These are phyloP conservation scores for Yarrowia divulgata DNA, from an alignment of 805 yeast species.

Conservation along the genomic window DNA sequence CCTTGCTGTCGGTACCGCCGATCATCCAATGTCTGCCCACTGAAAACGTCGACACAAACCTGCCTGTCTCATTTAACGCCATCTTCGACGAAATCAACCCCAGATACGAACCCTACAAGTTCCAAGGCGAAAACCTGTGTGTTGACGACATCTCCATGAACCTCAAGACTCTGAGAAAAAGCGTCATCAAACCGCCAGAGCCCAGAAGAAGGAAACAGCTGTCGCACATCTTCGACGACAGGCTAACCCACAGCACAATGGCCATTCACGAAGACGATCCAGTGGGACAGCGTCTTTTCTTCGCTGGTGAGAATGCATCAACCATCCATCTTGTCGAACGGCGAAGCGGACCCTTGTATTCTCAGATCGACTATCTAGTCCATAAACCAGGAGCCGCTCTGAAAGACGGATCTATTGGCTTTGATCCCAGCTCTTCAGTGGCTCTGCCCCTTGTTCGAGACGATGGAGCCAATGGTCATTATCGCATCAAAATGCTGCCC, in stretches of 20 bases:
- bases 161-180: slow-evolving; percentile 1
- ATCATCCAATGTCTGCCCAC: background rate
- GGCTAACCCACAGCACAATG: background rate
- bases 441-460: slow-evolving; percentile 6
- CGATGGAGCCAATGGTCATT: slow-evolving; percentile 7
- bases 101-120: background rate
- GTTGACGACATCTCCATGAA: slow-evolving; percentile 6
- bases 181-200: background rate
- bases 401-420: background rate
- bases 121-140: background rate
- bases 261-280: slow-evolving; percentile 16
- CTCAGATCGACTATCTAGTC: slow-evolving; percentile 10
- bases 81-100: slow-evolving; percentile 3
- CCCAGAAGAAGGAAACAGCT: background rate
- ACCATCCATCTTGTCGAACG: slow-evolving; percentile 12
- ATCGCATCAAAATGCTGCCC: slow-evolving; percentile 6
- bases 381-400: background rate
- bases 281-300: background rate
- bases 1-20: slow-evolving; percentile 1
- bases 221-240: background rate
- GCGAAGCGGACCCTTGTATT: background rate
- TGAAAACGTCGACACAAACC: background rate
- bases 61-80: background rate
- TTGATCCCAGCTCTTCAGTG: background rate
- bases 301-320: background rate